Base-by-base conservation (phyloP, 1,139 yeast species). In the Taphrina wiesneri region DNA sequence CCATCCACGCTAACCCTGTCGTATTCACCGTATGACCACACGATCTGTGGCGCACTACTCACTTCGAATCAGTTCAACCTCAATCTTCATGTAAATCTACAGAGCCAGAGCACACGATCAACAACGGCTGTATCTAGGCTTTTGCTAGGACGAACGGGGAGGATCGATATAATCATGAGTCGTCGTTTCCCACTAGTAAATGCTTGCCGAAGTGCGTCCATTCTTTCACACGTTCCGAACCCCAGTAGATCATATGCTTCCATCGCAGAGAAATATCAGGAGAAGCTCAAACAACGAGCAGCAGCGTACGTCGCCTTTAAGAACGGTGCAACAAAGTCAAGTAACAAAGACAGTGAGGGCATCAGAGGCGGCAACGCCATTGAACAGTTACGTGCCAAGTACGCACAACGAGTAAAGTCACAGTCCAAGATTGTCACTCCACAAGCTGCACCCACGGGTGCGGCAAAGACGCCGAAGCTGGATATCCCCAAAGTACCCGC, bases 281-380 rank as follows among this genome's bases (percentile, higher is more conserved):
- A 74, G 5, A 81, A 85, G 73, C 75, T 86, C 56, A 78, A 81
- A 52, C 73, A 77, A 63, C 82, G 79, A 71, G 89, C 88, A 0
- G 75, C 76, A 63, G 78, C 78, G 66, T 73, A 79, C 30, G 86
- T 86, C 11, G 78, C 80, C 5, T 72, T 77, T 1, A 77, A 82
- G 51, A 78, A 89, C 2, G 85, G 85, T 11, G 89, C 88, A 68
- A 78, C 92, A 70, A 83, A 86, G 72, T 83, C 79, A 56, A 83
- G 83, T 71, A 77, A 88, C 69, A 85, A 86, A 71, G 88, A 85
- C 53, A 34, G 43, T 51, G 65, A 45, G 45, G 60, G 60, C 7
- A 21, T 53, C 41, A 41, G 36, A 3, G 65, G 60, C 21, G 36
- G 39, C 60, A 53, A 52, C 21, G 60, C 60, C 17, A 54, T 62